Evolutionary conservation across 2,329 filamentous ascomycete genomes (phyloP), one percentile per base, ranked within the genome.

Genomic region (Xylariaceae sp.): DNA sequence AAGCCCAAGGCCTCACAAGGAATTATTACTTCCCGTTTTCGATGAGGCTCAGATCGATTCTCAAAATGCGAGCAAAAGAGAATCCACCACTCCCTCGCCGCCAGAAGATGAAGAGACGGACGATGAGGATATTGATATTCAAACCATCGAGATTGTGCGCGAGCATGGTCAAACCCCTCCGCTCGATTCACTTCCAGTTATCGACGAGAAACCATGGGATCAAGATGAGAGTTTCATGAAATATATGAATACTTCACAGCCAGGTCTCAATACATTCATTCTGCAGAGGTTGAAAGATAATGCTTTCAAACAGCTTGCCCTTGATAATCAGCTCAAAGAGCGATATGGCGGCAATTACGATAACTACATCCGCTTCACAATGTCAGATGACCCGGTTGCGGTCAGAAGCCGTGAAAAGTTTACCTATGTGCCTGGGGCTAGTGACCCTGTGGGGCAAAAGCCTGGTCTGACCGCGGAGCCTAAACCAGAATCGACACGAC

Each of bases 341-440:
- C 57, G 66, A 2, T 83, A 83, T 54, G 65, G 70, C 0, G 66
- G 67, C 1, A 78, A 75, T 9, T 84, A 83, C 54, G 67, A 74
- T 36, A 63, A 64, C 1, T 84, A 84, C 54, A 70, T 83, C 3
- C 69, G 76, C 9, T 84, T 81, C 53, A 83, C 81, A 7, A 66
- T 75, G 54, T 83, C 81, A 1, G 73, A 75, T 52, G 80, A 83
- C 43, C 77, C 79, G 2, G 71, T 74, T 9, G 80, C 81, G 1
- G 65, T 77, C 14, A 81, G 79, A 61, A 82, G 77, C 55, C 73
- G 80, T 19, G 78, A 81, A 10, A 81, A 80, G 48, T 81, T 81
- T 49, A 72, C 73, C 9, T 71, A 69, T 43, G 65, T 71, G 5
- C 63, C 70, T 2, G 70, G 72, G 31, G 63, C 67, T 6, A 59